A percentile compares a stretch with the other conserved stretches of the same genome.
Evolutionary conservation across 2,329 filamentous ascomycete species (phyloP).

Genomic region (Fusarium sterilihyphosum): DNA sequence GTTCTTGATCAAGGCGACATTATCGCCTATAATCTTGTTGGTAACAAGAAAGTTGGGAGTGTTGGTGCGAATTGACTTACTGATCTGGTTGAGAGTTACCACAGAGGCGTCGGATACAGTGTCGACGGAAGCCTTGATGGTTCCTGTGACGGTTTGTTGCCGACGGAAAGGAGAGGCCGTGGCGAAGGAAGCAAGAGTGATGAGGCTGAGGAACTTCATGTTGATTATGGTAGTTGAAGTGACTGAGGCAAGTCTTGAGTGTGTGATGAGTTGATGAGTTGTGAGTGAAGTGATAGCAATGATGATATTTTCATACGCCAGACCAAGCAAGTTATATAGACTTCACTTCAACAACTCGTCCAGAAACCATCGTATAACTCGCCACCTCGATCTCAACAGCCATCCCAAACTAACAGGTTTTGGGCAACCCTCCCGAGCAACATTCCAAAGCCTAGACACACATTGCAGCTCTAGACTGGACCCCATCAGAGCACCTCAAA

Average conservation of each 20-base stretch:
- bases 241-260: neutral
- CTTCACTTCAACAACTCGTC: neutral
- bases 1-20: neutral
- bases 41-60: neutral
- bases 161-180: slow-evolving; percentile 13
- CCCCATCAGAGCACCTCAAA: neutral
- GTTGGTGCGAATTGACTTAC: neutral
- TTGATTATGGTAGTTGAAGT: neutral
- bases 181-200: slow-evolving; percentile 21
- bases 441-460: slow-evolving; percentile 16
- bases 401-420: neutral
- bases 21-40: neutral
- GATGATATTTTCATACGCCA: neutral
- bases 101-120: neutral
- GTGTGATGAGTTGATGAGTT: neutral
- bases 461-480: neutral
- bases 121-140: neutral
- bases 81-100: neutral
- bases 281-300: neutral
- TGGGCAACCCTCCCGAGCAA: neutral
- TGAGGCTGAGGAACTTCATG: slow-evolving; percentile 31
- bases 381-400: slow-evolving; percentile 1
- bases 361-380: neutral
- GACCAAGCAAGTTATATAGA: slow-evolving; percentile 18
- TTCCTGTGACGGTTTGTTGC: slow-evolving; percentile 15